phyloP scores from a whole-genome alignment of 225 moss, liverwort and hornwort species.

The Pseudoscleropodium purum region DNA sequence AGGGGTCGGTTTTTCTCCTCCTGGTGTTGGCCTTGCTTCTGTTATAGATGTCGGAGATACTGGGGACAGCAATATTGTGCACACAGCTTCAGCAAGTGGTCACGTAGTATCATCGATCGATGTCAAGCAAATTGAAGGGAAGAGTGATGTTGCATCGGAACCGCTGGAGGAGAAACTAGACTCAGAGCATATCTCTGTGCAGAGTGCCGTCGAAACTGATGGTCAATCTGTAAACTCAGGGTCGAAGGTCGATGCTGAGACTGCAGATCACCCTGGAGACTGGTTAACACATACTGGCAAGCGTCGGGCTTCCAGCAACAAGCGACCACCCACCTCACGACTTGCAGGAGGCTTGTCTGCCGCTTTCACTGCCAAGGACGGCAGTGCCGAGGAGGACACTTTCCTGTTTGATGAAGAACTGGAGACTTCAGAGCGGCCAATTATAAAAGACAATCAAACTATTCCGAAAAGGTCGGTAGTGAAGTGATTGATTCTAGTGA shows the following conservation, averaged over 20 bases:
- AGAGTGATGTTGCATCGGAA: not conserved
- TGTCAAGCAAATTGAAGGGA: slow-evolving; percentile 9
- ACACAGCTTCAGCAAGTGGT: slow-evolving; percentile 25
- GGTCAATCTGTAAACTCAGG: slow-evolving; percentile 22
- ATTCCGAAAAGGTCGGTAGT: slow-evolving; percentile 38
- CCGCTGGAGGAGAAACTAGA: not conserved
- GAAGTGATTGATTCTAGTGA: not conserved
- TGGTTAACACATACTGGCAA: slow-evolving; percentile 59
- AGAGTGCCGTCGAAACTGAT: slow-evolving; percentile 27
- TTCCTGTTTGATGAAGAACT: slow-evolving; percentile 94
- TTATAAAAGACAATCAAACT: slow-evolving; percentile 28
- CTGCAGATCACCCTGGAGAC: slow-evolving; percentile 63
- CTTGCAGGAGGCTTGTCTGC: slow-evolving; percentile 75
- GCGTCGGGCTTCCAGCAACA: slow-evolving; percentile 65
- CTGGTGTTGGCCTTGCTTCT: slow-evolving; percentile 44
- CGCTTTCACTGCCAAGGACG: slow-evolving; percentile 60
- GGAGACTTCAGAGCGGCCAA: slow-evolving; percentile 60
- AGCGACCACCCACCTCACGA: slow-evolving; percentile 61
- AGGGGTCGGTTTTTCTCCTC: slow-evolving; percentile 20
- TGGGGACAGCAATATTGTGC: slow-evolving; percentile 30
- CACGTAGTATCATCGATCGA: slow-evolving; percentile 12
- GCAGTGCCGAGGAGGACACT: slow-evolving; percentile 62
- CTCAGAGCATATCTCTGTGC: not conserved
- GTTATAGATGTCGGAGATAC: slow-evolving; percentile 24
- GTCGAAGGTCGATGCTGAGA: slow-evolving; percentile 42